Evolutionary conservation across 139 green algal genomes (phyloP).

Genomic region (Chlamydomonas asymmetrica): DNA sequence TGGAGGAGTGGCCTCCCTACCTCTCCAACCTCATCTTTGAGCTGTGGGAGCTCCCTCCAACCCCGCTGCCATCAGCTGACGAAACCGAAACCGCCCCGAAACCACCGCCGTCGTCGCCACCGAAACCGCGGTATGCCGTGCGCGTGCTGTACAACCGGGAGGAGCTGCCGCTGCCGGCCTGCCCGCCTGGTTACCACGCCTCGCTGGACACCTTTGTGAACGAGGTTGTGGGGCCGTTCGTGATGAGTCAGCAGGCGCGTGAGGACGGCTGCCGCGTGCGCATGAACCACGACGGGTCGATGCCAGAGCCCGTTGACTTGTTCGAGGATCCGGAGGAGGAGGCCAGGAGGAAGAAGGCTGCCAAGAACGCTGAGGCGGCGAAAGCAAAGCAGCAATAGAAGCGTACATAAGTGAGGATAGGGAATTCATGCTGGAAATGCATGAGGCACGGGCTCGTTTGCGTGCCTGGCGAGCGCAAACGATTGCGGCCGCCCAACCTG

Average conservation of each 20-base stretch:
- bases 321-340: slow-evolving; percentile 14
- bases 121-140: slow-evolving; percentile 17
- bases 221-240: slow-evolving; percentile 57
- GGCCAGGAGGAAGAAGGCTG: background rate
- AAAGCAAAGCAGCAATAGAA: too few relatives aligned
- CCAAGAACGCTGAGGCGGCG: too few relatives aligned
- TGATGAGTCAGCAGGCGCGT: slow-evolving; percentile 38
- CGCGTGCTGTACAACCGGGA: slow-evolving; percentile 69
- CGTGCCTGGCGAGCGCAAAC: too few relatives aligned
- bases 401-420: too few relatives aligned
- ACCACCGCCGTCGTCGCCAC: background rate
- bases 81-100: background rate
- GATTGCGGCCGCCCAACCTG: too few relatives aligned
- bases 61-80: slow-evolving; percentile 6
- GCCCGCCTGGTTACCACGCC: slow-evolving; percentile 36
- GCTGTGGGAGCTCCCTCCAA: slow-evolving; percentile 61
- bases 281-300: slow-evolving; percentile 43
- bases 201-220: slow-evolving; percentile 49
- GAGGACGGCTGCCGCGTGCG: slow-evolving; percentile 38
- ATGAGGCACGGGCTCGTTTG: too few relatives aligned
- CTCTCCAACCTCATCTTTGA: slow-evolving; percentile 67
- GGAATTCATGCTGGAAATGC: too few relatives aligned
- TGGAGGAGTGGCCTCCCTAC: slow-evolving; percentile 68
- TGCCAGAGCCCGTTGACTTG: slow-evolving; percentile 27
- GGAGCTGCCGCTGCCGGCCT: slow-evolving; percentile 53